Evolutionary conservation across 2,329 filamentous ascomycete genomes (phyloP), one percentile per base, ranked within the genome.

Genomic region (Hyphodiscus sp.): DNA sequence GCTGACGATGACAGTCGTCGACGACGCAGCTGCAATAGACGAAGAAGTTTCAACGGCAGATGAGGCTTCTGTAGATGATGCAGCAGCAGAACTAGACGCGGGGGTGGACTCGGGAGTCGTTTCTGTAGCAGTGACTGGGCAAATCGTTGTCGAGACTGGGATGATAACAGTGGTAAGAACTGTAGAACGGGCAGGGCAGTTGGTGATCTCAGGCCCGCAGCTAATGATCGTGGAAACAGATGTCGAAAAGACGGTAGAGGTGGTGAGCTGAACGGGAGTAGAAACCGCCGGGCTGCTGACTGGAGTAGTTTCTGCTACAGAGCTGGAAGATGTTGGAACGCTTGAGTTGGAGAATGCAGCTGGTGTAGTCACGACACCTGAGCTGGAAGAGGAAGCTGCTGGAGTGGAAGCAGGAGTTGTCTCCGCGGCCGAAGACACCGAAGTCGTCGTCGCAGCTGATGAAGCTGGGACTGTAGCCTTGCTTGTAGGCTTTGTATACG

Each of bases 121-220:
- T 13, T 42, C 10, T 9, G 29, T 44, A 6, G 41, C 42, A 7
- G 52, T 50, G 29, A 51, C 49, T 38, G 53, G 50, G 43, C 50
- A 53, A 51, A 53, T 45, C 8, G n/a, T 45, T 7, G 49, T 50
- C n/a, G 47, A 42, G n/a, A 26, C 20, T 50, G 13, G 51, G 52
- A 54, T 51, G 15, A 50, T 54, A 41, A 56, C 51, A 18, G 61
- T 57, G 29, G 59, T 58, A 7, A 58, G 26, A 23, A 57, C 53
- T 49, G 59, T 52, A 19, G 59, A 45, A 38, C 45, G 41, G 19
- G 51, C 75, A 29, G 79, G 78, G 73, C 79, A 83, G 70, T 79
- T 69, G 41, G 73, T 71, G 47, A 76, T 67, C 50, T 69, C 68
- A 19, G 43, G 15, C 2, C 18, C 43, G 20, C 43, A 45, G 23